Evolutionary conservation across 257 asterid genomes (phyloP), one percentile per base, ranked within the genome.

Genomic region (Solanum ossicruentum): DNA sequence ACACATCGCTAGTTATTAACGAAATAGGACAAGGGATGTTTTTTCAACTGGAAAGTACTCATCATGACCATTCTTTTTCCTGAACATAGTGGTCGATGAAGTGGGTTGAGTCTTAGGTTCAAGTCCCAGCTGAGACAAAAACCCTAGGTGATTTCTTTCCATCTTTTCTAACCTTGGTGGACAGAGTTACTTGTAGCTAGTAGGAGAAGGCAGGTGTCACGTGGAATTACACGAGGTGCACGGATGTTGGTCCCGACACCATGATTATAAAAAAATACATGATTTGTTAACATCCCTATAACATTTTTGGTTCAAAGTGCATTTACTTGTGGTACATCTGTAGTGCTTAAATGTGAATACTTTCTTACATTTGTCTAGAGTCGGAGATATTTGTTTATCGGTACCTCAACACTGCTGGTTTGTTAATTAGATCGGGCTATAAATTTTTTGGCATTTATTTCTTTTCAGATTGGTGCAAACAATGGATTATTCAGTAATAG

Each of bases 401-500:
- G 57, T 82, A 47, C 18, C 58, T 13, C 63, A 61, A 66, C 23
- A 23, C 65, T 77, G 12, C 81, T 83, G 70, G 36, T 21, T 8
- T 51, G 17, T 28, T 77, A 16, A 51, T 77, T 17, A 52, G 52
- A 77, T 52, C 3, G 0, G 49, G 82, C 45, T 52, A 77, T 77
- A 52, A 32, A 63, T 6, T 18, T 43, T 52, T 43, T 84, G 84
- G 67, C 58, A 47, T 20, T 49, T 18, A 28, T 86, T 86, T 72
- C 84, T 84, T 77, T 71, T n/a, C 97, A 95, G 99, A 91, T 90
- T 95, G 84, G 99, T 96, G 89, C 98, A 95, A 81, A 93, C 97
- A 9, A 93, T 96, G 99, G 99, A 96, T 86, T 96, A 96, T 85
- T 95, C 98, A 15, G 95, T 91, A 58, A 95, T 96, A 87, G 98